Evolutionary conservation across 2,329 filamentous ascomycete genomes (phyloP), one percentile per base, ranked within the genome.

Genomic region (Colletotrichum eleusines): DNA sequence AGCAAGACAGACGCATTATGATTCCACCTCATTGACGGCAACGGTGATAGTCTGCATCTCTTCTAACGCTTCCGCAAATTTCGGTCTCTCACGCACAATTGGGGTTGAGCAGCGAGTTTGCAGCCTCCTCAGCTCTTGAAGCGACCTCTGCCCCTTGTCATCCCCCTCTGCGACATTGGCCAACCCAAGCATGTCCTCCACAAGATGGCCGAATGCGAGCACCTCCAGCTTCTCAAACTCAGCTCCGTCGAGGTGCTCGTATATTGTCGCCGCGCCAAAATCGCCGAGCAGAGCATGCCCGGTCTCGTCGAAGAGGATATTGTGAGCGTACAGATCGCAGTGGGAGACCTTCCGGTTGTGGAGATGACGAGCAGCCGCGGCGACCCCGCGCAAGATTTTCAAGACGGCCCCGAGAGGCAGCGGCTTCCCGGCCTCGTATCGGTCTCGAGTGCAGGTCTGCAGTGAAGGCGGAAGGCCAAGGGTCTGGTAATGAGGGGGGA

Each of bases 291-390:
- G 74, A 5, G 84, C 83, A 72, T 86, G 82, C 1, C 79, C 81
- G 12, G 75, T 76, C 12, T 77, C 76, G 60, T 78, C 79, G 31
- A 81, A 81, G 14, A 86, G 78, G 23, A 86, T 82, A 73, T 85
- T 85, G 74, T 85, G 83, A 14, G 84, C 83, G 61, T 84, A 84
- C 44, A 86, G 65, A 73, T 85, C 84, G 23, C 85, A 84, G 69
- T 86, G 84, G 8, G 79, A 75, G 23, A 86, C 82, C 7, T 81
- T 82, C 40, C 78, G 76, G 9, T 72, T 76, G 71, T 87, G 85
- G 14, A 87, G 77, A 73, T 86, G 84, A 23, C 68, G 76, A 2
- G 82, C 81, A 0, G 82, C 84, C 18, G 80, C 78, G 3, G 84
- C 82, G 40, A 86, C 78, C 9, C 81, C 81, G 0, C 74, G 71